These are phyloP conservation scores for Pythium utonaiense DNA, from an alignment of 352 stramenopile genomes.

Conservation along the genomic window DNA sequence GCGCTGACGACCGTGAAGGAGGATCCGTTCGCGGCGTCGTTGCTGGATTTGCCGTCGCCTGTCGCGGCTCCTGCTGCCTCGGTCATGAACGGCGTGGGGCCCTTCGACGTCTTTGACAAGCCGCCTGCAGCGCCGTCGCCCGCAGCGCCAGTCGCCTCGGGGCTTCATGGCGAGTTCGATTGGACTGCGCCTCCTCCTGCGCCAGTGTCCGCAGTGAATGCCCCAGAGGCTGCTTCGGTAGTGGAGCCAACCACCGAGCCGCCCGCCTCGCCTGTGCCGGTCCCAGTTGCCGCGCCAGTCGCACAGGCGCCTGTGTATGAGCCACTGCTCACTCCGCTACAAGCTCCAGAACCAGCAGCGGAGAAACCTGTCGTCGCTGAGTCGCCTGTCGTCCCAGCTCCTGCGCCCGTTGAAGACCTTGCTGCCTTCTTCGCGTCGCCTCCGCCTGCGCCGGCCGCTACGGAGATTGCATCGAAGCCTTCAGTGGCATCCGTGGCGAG, in stretches of 20 bases:
- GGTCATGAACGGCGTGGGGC: background rate
- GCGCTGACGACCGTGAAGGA: constrained; percentile 6
- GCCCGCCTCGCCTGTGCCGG: no score
- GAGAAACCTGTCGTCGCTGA: no score
- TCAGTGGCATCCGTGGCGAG: background rate
- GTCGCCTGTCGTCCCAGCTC: no score
- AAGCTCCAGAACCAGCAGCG: background rate
- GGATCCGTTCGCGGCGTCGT: background rate
- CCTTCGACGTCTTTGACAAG: constrained; percentile 20
- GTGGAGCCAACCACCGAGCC: background rate
- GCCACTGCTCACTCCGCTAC: no score
- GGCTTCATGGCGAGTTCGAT: background rate
- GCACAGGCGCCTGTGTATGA: no score
- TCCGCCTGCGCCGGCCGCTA: background rate
- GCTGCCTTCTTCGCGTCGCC: background rate
- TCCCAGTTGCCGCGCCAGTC: no score
- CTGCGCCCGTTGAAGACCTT: background rate
- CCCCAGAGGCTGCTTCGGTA: background rate
- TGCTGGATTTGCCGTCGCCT: constrained; percentile 46
- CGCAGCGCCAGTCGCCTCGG: background rate
- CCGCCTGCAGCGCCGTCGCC: background rate
- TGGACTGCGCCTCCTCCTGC: background rate
- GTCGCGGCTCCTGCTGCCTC: constrained; percentile 16
- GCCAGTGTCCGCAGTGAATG: background rate
- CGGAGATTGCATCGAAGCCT: background rate